These are phyloP conservation scores for Acanthamoeba healyi DNA, from an alignment of 208 protist genomes.

Conservation along the genomic window DNA sequence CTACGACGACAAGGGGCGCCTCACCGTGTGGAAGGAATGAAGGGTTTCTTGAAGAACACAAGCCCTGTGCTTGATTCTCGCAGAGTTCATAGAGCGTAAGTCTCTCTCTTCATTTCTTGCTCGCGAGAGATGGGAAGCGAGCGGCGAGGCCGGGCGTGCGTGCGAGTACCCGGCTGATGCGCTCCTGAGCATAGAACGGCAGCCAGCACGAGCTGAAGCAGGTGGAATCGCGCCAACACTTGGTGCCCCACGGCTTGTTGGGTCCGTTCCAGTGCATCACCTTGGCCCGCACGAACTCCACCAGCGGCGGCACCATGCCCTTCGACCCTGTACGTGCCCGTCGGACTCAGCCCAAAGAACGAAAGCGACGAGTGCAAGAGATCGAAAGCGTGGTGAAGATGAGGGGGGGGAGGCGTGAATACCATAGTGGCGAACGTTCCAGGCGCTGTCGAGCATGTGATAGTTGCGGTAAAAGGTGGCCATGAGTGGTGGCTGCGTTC, in stretches of 20 bases:
- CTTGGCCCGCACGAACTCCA: conserved; percentile 50
- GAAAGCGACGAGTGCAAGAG: neutral
- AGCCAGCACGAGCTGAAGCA: conserved; percentile 48
- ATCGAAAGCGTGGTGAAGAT: neutral
- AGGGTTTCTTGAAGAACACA: neutral
- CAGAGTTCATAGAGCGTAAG: no score
- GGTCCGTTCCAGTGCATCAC: conserved; percentile 66
- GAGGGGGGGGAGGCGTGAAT: neutral
- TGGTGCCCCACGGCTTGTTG: conserved; percentile 12
- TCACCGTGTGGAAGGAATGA: conserved; percentile 5
- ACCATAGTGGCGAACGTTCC: conserved; percentile 68
- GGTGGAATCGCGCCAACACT: neutral
- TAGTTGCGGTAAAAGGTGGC: conserved; percentile 60
- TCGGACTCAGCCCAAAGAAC: conserved; percentile 2
- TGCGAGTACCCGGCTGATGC: neutral
- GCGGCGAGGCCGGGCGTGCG: neutral
- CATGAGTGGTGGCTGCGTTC: conserved; percentile 70
- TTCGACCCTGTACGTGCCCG: neutral
- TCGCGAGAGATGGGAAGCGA: no score
- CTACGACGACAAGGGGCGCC: conserved; percentile 2
- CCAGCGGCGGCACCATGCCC: neutral
- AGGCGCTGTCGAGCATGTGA: conserved; percentile 64
- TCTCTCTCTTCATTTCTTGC: no score
- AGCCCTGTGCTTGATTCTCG: no score
- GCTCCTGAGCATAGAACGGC: neutral